Evolutionary conservation across 2,329 filamentous ascomycete genomes (phyloP), one percentile per base, ranked within the genome.

Genomic region (Aspergillus quadrilineatus): DNA sequence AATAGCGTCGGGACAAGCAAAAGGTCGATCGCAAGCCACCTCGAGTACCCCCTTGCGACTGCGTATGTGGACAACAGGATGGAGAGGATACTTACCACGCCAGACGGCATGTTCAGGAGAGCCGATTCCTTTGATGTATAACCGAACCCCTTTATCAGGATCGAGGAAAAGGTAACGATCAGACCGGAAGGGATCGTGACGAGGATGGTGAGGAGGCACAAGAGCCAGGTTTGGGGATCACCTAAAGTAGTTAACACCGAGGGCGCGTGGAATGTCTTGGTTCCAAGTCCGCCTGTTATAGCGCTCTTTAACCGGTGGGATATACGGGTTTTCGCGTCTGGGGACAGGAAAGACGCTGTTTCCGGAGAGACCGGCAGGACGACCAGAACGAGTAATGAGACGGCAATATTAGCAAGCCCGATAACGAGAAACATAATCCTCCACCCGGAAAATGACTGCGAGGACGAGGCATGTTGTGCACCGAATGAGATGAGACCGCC

Each of bases 1-100:
- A 80, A 58, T 9, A 81, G 73, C 1, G 73, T 77, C 1, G 77
- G 77, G n/a, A 80, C 63, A 28, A 79, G 67, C 17, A 77, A 65
- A 30, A 75, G 61, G 42, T 75, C 67, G 60, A 80, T 77, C 15
- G 74, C 68, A 4, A 74, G 62, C 55, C 73, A 75, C 6, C 79
- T 70, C 50, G 72, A 69, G 51, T 73, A 71, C 39, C 66, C 73
- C 17, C 66, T 69, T 9, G 76, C 70, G 14, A 76, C 73, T 9
- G 71, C 71, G 30, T 73, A 73, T 0, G 73, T 71, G 1, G 72
- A 65, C 0, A 75, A 62, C 43, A 79, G 73, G 2, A 72, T 73
- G 5, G 75, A 61, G 32, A 73, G 66, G 7, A 75, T 72, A 26
- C 63, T 68, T 7, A 81, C 71, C 5, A 72, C 69, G 7, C 78